These are phyloP conservation scores for Jacaranda copaia DNA, from an alignment of 257 asterid species.

Conservation along the genomic window DNA sequence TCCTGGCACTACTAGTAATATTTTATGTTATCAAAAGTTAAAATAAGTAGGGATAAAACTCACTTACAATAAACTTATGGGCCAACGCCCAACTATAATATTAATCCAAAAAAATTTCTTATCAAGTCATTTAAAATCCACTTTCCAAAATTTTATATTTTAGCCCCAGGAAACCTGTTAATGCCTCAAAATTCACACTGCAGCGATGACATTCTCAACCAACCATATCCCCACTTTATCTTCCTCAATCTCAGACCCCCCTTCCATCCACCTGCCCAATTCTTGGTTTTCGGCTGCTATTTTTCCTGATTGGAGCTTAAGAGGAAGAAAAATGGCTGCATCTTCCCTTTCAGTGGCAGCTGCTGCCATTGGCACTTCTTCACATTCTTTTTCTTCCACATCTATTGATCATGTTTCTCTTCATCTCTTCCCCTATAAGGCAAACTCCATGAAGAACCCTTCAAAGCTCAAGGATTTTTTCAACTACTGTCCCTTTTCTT, in stretches of 20 bases:
- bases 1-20: too few relatives aligned
- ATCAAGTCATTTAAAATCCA: background rate
- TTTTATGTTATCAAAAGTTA: too few relatives aligned
- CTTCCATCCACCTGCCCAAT: background rate
- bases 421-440: slow-evolving; percentile 43
- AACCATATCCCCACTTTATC: slow-evolving; percentile 45
- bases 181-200: background rate
- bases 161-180: background rate
- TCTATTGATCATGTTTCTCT: slow-evolving; percentile 43
- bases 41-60: too few relatives aligned
- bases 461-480: slow-evolving; percentile 39
- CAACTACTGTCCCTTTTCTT: slow-evolving; percentile 32
- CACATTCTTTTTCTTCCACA: slow-evolving; percentile 44
- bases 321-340: slow-evolving; percentile 50
- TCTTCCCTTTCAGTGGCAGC: slow-evolving; percentile 62
- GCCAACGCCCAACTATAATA: background rate
- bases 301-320: slow-evolving; percentile 15
- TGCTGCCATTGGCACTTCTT: slow-evolving; percentile 48
- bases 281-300: slow-evolving; percentile 6
- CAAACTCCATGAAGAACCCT: slow-evolving; percentile 43
- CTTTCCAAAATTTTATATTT: background rate
- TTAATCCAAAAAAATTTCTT: background rate
- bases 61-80: background rate
- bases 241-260: slow-evolving; percentile 25
- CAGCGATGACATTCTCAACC: background rate